Evolutionary conservation across 2,329 filamentous ascomycete species (phyloP), one percentile per base, ranked within the genome.

Genomic region (Tolypocladium endophyticum): DNA sequence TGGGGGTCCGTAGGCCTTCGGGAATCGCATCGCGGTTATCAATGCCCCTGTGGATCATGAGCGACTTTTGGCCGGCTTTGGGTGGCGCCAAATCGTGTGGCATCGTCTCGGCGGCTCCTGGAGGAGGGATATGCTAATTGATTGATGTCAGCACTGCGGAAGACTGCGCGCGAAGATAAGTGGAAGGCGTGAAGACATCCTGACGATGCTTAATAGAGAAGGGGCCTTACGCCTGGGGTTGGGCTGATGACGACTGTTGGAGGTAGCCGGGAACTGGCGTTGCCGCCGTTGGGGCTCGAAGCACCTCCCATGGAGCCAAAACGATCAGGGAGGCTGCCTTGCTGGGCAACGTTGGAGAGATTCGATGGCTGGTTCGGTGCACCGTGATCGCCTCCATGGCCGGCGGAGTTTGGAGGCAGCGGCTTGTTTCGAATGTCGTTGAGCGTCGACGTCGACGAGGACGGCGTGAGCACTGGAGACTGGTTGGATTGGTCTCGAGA

Each of bases 81-180:
- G 94, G 94, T 58, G 94, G 94, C 36, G 92, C 91, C 61, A 99
- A 86, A 72, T 99, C 94, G 70, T 95, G 91, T 58, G 94, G 94
- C 93, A 99, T 97, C 7, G 93, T 97, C 78, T 99, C 94, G 64
- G 92, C 89, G 60, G 92, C 88, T 66, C 94, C 94, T 55, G 94
- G 94, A 63, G 92, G 92, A 57, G 94, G 92, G 53, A 94, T 80
- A 77, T 99, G 94, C 92, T 75, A 60, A 28, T 56, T 20, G 16
- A 3, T 7, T 9, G 18, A 30, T 6, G 39, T 54, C 39, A 57
- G 55, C 41, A 59, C n/a, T 23, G 28, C 14, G 55, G 8, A 56
- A 28, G 8, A 8, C 14, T 16, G 39, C 25, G 30, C 38, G 55
- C 8, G 25, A 30, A 33, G 16, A 20, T 11, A 14, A 23, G 11